These are phyloP conservation scores for Sporobolus alterniflorus DNA, from an alignment of 202 grass and related monocot species.

Conservation along the genomic window DNA sequence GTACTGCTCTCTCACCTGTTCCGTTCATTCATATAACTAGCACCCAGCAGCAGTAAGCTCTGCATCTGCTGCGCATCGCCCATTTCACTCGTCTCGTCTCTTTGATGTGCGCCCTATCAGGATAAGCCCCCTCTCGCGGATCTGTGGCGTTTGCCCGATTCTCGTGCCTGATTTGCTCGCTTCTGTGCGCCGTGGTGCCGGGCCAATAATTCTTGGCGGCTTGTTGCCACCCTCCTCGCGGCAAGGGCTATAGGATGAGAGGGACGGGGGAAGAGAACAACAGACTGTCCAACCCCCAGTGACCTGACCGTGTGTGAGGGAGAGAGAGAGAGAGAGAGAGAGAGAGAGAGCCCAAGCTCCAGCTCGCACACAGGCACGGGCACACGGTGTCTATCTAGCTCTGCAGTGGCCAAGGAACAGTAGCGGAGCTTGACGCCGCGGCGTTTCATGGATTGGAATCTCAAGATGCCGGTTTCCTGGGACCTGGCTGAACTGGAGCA, in stretches of 20 bases:
- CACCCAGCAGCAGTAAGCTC: neutral
- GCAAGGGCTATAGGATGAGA: slow-evolving; percentile 38
- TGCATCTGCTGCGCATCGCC: neutral
- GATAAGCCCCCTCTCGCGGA: slow-evolving; percentile 38
- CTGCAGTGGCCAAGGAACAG: neutral
- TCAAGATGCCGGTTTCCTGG: slow-evolving; percentile 82
- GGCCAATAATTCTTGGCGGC: slow-evolving; percentile 44
- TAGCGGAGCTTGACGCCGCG: neutral
- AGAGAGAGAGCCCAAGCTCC: neutral
- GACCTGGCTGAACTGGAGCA: slow-evolving; percentile 63
- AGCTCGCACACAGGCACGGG: neutral
- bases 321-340: too few species aligned
- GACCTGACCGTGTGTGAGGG: neutral
- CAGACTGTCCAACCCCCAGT: slow-evolving; percentile 16
- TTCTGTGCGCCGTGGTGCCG: slow-evolving; percentile 34
- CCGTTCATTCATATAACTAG: neutral
- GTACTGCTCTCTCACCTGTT: neutral
- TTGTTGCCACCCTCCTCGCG: slow-evolving; percentile 42
- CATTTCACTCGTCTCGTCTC: neutral
- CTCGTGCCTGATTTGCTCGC: slow-evolving; percentile 39
- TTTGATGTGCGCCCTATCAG: neutral
- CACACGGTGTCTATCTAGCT: neutral
- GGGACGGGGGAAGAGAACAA: slow-evolving; percentile 27
- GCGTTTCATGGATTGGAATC: slow-evolving; percentile 88
- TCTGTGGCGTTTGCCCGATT: slow-evolving; percentile 45